Base-by-base conservation (phyloP, 1,139 yeast species). In the Fermentozyma sake region DNA sequence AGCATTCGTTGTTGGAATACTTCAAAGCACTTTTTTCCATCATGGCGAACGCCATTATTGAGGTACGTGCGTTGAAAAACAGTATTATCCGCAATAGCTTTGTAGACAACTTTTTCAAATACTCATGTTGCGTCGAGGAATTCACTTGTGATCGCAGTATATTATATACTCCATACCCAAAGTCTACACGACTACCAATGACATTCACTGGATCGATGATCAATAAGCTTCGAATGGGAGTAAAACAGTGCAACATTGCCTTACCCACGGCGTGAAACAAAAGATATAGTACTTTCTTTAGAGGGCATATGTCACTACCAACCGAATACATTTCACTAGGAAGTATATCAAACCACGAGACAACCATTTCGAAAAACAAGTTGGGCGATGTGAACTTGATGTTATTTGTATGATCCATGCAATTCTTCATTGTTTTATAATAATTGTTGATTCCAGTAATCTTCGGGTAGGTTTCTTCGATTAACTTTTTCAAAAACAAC, bases 191-290 rank as follows among this genome's bases (percentile, higher is more conserved):
- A 4, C 69, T 59, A 25, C 48, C 50, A 12, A 58, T 34, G 2
- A 62, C 50, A 33, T 60, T 44, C 22, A 56, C 44, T 11, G 65
- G 49, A 31, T 65, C 72, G n/a, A 60, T 50, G 21, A 59, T 37
- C 38, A 60, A 39, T 1, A 63, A 34, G 9, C 64, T 51, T 38
- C 67, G 44, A 4, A 63, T 45, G 2, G 64, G 60, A 0, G 68
- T 47, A 22, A 59, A 48, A 3, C 59, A 49, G 25, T 62, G 58
- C 14, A 47, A 41, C 22, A 65, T 38, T 2, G 63, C 46, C 32
- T 53, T 59, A 1, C 67, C 70, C 12, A 61, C 40, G 2, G 64
- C 62, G 12, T 43, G 46, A 37, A 43, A 64, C 30, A 62, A 61
- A 18, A 64, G 42, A 32, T 56, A 60, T 26, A 59, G 51, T 3